These are phyloP conservation scores for Mycena chlorophos DNA, from an alignment of 768 basidiomycete species.

Conservation along the genomic window DNA sequence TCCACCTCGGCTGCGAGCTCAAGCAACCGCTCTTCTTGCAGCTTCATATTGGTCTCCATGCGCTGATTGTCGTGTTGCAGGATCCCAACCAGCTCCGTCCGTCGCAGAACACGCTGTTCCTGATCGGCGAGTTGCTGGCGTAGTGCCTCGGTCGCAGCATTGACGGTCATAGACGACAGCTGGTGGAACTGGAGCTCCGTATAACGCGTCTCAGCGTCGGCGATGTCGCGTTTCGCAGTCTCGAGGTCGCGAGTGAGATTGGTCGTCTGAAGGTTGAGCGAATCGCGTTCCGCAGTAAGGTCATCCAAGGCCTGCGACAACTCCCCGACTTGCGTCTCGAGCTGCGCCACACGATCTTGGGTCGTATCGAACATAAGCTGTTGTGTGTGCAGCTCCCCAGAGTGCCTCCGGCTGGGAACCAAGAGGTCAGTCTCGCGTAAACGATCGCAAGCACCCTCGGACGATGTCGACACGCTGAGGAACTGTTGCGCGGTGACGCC, in stretches of 20 bases:
- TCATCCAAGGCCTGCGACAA: slow-evolving; percentile 50
- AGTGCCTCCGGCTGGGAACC: slow-evolving; percentile 18
- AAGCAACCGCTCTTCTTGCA: slow-evolving; percentile 71
- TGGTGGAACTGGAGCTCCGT: slow-evolving; percentile 65
- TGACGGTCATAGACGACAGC: slow-evolving; percentile 59
- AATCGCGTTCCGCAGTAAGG: slow-evolving; percentile 65
- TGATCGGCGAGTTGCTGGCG: slow-evolving; percentile 69
- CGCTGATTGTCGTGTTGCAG: slow-evolving; percentile 79
- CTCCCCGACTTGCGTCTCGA: slow-evolving; percentile 46
- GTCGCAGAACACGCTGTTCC: slow-evolving; percentile 60
- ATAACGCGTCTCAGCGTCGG: slow-evolving; percentile 60
- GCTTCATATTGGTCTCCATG: slow-evolving; percentile 68
- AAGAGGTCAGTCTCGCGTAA: slow-evolving; percentile 27
- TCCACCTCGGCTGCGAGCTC: slow-evolving; percentile 76
- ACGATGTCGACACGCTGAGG: slow-evolving; percentile 8
- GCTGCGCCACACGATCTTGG: slow-evolving; percentile 39
- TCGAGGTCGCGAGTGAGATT: slow-evolving; percentile 64
- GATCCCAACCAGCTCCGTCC: slow-evolving; percentile 73
- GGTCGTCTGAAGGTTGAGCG: slow-evolving; percentile 60
- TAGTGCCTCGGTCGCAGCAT: slow-evolving; percentile 54
- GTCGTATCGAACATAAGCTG: slow-evolving; percentile 42
- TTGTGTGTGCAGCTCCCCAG: slow-evolving; percentile 20
- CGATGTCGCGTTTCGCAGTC: slow-evolving; percentile 52
- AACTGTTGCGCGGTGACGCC: slow-evolving; percentile 22
- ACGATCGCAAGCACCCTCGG: slow-evolving; percentile 26